phyloP scores from a whole-genome alignment of 2,329 filamentous ascomycete genomes.

The Botrytis fabae region DNA sequence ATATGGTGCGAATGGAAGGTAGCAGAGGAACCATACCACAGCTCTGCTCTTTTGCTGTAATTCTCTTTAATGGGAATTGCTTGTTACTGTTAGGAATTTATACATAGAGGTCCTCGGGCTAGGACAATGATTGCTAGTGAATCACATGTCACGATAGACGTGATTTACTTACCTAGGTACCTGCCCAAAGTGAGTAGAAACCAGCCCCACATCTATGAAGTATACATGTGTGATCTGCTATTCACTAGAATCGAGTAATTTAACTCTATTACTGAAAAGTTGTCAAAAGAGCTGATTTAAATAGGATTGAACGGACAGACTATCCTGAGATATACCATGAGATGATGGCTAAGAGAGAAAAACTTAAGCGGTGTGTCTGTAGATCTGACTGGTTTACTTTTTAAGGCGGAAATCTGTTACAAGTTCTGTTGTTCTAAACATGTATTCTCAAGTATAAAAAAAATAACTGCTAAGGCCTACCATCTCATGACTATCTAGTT shows the following conservation, averaged over 20 bases:
- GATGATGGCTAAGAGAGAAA: background rate
- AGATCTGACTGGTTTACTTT: background rate
- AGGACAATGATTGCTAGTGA: background rate
- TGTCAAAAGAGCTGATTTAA: background rate
- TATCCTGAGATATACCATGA: background rate
- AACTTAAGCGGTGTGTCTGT: background rate
- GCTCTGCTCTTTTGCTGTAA: background rate
- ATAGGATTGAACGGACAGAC: background rate
- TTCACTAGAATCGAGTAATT: background rate
- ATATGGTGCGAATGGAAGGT: no score
- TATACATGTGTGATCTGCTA: background rate
- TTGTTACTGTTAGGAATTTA: accelerated
- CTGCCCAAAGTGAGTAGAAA: background rate
- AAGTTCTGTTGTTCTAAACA: background rate
- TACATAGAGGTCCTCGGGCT: background rate
- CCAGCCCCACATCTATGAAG: background rate
- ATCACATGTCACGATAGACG: background rate
- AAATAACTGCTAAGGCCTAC: background rate
- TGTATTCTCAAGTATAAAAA: accelerated
- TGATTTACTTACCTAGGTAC: background rate
- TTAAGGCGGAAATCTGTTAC: background rate
- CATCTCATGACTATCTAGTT: background rate
- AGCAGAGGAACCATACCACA: background rate
- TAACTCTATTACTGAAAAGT: no score
- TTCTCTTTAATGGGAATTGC: background rate